A percentile compares a stretch with the other conserved stretches of the same genome.
phyloP scores from a whole-genome alignment of 805 yeast species.

The Candida incommunis region DNA sequence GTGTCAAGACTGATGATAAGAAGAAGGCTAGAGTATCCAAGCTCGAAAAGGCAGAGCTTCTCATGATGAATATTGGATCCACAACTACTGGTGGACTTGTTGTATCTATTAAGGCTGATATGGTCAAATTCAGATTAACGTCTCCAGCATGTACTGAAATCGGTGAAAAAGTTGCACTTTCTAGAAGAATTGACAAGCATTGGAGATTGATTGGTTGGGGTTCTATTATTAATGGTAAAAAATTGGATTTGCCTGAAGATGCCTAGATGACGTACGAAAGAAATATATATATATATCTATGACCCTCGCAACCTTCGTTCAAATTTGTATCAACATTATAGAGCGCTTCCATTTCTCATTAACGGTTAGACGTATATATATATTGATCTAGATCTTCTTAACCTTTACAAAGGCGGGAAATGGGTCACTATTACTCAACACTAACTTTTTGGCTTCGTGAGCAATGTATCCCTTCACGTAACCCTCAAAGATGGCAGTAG shows the following conservation, averaged over 20 bases:
- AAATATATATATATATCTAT: too few relatives aligned
- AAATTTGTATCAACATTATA: too few relatives aligned
- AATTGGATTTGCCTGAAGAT: conserved; percentile 1
- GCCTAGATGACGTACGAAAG: too few relatives aligned
- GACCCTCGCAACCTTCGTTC: too few relatives aligned
- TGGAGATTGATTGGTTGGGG: conserved; percentile 99
- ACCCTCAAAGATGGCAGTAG: conserved; percentile 47
- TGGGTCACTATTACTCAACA: conserved; percentile 58
- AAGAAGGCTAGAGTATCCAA: conserved; percentile 95
- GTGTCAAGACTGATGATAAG: conserved; percentile 97
- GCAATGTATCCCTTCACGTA: conserved; percentile 69
- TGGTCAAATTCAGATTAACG: conserved; percentile 94
- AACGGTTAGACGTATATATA: too few relatives aligned
- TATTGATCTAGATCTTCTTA: too few relatives aligned
- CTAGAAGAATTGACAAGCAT: conserved; percentile 98
- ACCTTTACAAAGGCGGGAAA: conserved; percentile 36
- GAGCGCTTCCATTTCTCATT: too few relatives aligned
- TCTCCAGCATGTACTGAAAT: conserved; percentile 98
- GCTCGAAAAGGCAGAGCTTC: conserved; percentile 83
- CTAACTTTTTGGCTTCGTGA: conserved; percentile 59
- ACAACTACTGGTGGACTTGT: conserved; percentile 99
- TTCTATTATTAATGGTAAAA: conserved; percentile 77
- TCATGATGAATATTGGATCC: conserved; percentile 98
- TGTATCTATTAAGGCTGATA: conserved; percentile 94
- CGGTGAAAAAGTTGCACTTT: conserved; percentile 94